These are phyloP conservation scores for Colletotrichum tamarilloi DNA, from an alignment of 2,329 filamentous ascomycete genomes.

Conservation along the genomic window DNA sequence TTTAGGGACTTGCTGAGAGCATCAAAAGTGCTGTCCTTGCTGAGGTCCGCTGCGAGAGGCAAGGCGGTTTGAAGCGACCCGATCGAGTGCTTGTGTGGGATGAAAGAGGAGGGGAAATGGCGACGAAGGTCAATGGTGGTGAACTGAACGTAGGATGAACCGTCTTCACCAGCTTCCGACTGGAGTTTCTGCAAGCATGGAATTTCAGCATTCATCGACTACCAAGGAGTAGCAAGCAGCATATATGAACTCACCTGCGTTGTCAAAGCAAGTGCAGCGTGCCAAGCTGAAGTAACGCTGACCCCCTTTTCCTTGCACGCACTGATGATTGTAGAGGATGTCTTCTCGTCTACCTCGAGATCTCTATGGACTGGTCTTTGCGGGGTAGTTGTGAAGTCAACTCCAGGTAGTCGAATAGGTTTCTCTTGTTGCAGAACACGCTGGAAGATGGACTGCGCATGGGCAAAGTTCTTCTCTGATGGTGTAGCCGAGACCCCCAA, in stretches of 20 bases:
- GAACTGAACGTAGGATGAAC: not conserved
- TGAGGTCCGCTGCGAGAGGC: not conserved
- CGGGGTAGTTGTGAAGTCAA: not conserved
- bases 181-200: not conserved
- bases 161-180: not conserved
- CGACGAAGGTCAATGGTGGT: slow-evolving; percentile 4
- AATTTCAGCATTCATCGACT: not conserved
- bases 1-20: not conserved
- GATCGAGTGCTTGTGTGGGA: not conserved
- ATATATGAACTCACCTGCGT: not conserved
- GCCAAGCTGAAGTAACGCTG: not conserved
- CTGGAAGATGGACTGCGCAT: not conserved
- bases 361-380: not conserved
- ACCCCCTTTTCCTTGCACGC: not conserved
- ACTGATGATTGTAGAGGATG: not conserved
- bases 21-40: not conserved
- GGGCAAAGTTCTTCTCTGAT: not conserved
- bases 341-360: not conserved
- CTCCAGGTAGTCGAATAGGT: not conserved
- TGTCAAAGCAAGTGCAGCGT: not conserved
- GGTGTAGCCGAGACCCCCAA: not conserved
- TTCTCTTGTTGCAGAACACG: not conserved
- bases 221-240: not conserved
- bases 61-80: not conserved
- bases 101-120: not conserved